Evolutionary conservation across 805 yeast genomes (phyloP).

Genomic region (Candida mattraensis): DNA sequence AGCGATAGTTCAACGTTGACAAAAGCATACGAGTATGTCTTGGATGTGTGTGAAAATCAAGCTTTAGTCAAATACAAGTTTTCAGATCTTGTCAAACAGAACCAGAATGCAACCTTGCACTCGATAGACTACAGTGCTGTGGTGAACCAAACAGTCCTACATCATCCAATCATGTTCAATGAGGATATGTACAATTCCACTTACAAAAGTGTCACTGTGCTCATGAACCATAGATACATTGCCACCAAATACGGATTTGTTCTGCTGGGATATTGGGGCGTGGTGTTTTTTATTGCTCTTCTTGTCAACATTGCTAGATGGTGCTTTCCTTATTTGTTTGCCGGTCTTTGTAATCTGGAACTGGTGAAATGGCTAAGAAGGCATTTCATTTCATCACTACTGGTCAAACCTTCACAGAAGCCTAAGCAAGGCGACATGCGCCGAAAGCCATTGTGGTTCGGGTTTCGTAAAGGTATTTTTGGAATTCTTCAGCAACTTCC

Average conservation of each 20-base stretch:
- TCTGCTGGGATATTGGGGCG: constrained; percentile 35
- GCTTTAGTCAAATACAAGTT: constrained; percentile 29
- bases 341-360: constrained; percentile 22
- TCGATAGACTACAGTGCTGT: constrained; percentile 17
- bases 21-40: constrained; percentile 32
- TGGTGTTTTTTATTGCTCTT: constrained; percentile 27
- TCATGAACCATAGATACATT: constrained; percentile 29
- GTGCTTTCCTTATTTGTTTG: constrained; percentile 35
- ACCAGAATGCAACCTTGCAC: constrained; percentile 29
- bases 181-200: constrained; percentile 27
- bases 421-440: constrained; percentile 4
- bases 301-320: constrained; percentile 33
- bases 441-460: neutral
- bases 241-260: constrained; percentile 33
- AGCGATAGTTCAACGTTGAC: constrained; percentile 29
- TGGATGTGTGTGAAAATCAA: constrained; percentile 37
- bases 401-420: constrained; percentile 23
- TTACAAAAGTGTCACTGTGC: constrained; percentile 27
- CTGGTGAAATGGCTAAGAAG: constrained; percentile 32
- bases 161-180: constrained; percentile 30
- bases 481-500: constrained; percentile 29
- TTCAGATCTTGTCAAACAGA: constrained; percentile 29
- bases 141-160: constrained; percentile 18
- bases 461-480: constrained; percentile 8
- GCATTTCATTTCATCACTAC: constrained; percentile 35